A percentile compares a stretch with the other conserved stretches of the same genome.
phyloP scores from a whole-genome alignment of 495 filamentous ascomycete genomes.

The Neurospora sp. region DNA sequence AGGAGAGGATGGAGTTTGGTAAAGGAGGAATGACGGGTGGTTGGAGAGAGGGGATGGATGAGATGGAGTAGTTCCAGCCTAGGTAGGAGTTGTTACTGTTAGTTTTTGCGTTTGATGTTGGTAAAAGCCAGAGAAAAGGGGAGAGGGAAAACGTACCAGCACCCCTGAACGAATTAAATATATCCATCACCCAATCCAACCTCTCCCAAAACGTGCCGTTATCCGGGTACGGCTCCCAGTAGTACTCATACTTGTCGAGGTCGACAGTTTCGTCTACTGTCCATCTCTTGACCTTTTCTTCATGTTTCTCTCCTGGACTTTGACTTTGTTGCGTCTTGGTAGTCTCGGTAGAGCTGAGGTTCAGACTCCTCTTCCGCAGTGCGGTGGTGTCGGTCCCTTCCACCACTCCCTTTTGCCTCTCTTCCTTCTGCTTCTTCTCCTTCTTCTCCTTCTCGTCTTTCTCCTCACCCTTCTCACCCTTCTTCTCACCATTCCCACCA shows the following conservation, averaged over 20 bases:
- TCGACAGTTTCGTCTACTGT: slow-evolving; percentile 12
- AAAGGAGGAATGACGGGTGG: slow-evolving; percentile 19
- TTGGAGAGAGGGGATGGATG: slow-evolving; percentile 44
- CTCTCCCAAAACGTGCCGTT: slow-evolving; percentile 45
- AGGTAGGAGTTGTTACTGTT: not conserved
- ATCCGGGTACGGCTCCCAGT: slow-evolving; percentile 67
- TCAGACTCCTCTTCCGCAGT: too few relatives aligned
- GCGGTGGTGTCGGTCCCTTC: too few relatives aligned
- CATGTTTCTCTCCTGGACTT: slow-evolving; percentile 8
- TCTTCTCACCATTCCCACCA: not conserved
- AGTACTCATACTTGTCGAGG: slow-evolving; percentile 31
- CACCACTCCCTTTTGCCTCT: too few relatives aligned
- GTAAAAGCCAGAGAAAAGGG: not conserved
- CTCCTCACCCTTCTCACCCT: not conserved
- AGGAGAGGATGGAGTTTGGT: not conserved
- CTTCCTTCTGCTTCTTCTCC: not conserved
- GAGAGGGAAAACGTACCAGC: slow-evolving; percentile 25
- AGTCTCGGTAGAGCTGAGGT: not conserved
- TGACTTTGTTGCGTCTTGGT: not conserved
- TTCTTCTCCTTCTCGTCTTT: slow-evolving; percentile 9
- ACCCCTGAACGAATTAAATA: slow-evolving; percentile 60
- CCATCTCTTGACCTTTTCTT: slow-evolving; percentile 22
- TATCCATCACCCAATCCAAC: slow-evolving; percentile 60
- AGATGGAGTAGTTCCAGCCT: slow-evolving; percentile 69
- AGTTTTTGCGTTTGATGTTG: not conserved